Percentiles rank a stretch among this genome's conserved stretches.
phyloP scores from a whole-genome alignment of 805 yeast genomes.

The Peterozyma toletana region DNA sequence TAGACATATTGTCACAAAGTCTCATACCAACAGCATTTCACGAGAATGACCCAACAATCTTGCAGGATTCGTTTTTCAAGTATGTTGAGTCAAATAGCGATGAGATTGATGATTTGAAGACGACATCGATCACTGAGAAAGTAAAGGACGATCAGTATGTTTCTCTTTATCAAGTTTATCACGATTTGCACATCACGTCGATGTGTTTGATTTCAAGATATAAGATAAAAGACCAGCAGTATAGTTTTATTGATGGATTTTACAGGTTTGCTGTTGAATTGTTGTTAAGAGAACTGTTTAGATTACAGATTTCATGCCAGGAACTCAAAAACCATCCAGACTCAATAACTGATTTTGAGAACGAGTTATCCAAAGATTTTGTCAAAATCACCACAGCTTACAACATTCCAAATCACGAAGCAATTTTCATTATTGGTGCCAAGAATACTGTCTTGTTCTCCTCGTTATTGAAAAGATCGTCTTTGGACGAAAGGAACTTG shows the following conservation, averaged over 20 bases:
- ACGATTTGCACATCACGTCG: slow-evolving; percentile 57
- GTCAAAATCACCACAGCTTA: slow-evolving; percentile 49
- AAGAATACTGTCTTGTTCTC: slow-evolving; percentile 76
- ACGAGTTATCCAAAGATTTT: slow-evolving; percentile 48
- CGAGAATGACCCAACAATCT: slow-evolving; percentile 35
- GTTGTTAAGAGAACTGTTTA: slow-evolving; percentile 51
- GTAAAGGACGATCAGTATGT: slow-evolving; percentile 31
- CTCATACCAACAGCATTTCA: slow-evolving; percentile 37
- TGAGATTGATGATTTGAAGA: slow-evolving; percentile 10
- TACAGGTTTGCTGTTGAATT: slow-evolving; percentile 58
- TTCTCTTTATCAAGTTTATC: slow-evolving; percentile 50
- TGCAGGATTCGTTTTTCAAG: slow-evolving; percentile 33
- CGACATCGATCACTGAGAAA: slow-evolving; percentile 36
- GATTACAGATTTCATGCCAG: slow-evolving; percentile 27
- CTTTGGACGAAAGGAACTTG: slow-evolving; percentile 68
- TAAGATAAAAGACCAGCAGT: slow-evolving; percentile 40
- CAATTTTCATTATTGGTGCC: slow-evolving; percentile 50
- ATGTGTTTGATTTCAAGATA: slow-evolving; percentile 38
- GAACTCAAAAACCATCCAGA: slow-evolving; percentile 2
- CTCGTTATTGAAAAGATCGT: slow-evolving; percentile 61
- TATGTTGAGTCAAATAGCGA: slow-evolving; percentile 25
- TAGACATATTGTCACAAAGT: slow-evolving; percentile 1
- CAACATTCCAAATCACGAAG: slow-evolving; percentile 52
- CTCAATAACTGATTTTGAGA: slow-evolving; percentile 21
- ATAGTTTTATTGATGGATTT: slow-evolving; percentile 51